Conservation (phyloP, 2,329 filamentous ascomycete species). For the Cladophialophora carrionii region DNA sequence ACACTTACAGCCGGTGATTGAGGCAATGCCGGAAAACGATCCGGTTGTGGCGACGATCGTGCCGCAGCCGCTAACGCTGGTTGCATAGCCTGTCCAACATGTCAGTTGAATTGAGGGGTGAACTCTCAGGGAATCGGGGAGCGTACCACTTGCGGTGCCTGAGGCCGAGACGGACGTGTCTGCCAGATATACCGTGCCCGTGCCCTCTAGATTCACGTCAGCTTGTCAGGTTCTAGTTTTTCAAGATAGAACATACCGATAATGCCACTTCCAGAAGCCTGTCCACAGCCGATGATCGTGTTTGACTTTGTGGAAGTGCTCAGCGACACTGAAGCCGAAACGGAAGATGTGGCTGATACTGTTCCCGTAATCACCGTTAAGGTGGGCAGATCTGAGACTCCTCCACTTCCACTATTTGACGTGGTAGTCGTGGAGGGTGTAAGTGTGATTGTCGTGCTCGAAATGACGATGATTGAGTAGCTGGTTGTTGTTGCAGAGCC, state of each 20-base stretch:
- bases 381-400: slow-evolving; percentile 18
- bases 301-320: slow-evolving; percentile 26
- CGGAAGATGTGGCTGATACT: background rate
- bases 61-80: slow-evolving; percentile 32
- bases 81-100: slow-evolving; percentile 24
- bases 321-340: slow-evolving; percentile 16
- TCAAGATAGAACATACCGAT: slow-evolving; percentile 26
- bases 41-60: slow-evolving; percentile 33
- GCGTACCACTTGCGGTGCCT: slow-evolving; percentile 27
- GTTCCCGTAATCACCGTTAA: slow-evolving; percentile 28
- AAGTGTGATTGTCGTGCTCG: slow-evolving; percentile 33
- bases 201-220: slow-evolving; percentile 21
- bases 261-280: slow-evolving; percentile 33
- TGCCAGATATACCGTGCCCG: slow-evolving; percentile 25
- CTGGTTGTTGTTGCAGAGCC: slow-evolving; percentile 11
- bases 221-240: background rate
- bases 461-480: slow-evolving; percentile 30
- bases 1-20: slow-evolving; percentile 34
- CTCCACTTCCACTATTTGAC: slow-evolving; percentile 4
- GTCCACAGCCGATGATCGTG: slow-evolving; percentile 33
- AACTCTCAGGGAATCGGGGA: no score
- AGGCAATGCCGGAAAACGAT: slow-evolving; percentile 32
- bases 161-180: slow-evolving; percentile 18
- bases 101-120: background rate
- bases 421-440: background rate